Evolutionary conservation across 768 basidiomycete genomes (phyloP).

Genomic region (Myochromella boudieri): DNA sequence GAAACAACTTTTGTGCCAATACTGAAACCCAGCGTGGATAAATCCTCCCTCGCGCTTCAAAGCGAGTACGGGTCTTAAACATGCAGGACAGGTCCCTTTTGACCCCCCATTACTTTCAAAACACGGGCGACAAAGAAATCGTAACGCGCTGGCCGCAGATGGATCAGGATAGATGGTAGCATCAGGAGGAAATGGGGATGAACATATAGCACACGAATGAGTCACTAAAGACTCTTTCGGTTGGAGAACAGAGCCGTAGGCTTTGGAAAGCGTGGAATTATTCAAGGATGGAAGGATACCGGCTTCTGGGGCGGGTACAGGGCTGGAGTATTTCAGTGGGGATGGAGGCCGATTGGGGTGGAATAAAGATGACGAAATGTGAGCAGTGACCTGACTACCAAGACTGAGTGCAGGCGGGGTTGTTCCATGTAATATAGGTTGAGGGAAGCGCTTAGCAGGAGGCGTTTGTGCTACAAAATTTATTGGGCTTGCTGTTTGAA

Average conservation of each 20-base stretch:
- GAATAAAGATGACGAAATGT: conserved; percentile 55
- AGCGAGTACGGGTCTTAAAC: conserved; percentile 68
- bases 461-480: conserved; percentile 21
- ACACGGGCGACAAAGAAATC: conserved; percentile 75
- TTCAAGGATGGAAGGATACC: conserved; percentile 60
- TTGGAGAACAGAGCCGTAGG: conserved; percentile 82
- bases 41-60: conserved; percentile 79
- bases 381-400: conserved; percentile 50
- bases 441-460: conserved; percentile 49
- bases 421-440: conserved; percentile 35
- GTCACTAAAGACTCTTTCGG: conserved; percentile 71
- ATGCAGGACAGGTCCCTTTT: conserved; percentile 69
- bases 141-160: conserved; percentile 33
- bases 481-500: conserved; percentile 18
- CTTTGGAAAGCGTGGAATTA: conserved; percentile 70
- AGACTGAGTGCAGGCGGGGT: conserved; percentile 33
- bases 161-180: conserved; percentile 86
- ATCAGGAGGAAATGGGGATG: conserved; percentile 69
- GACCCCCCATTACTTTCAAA: conserved; percentile 74
- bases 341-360: conserved; percentile 47
- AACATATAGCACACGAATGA: conserved; percentile 69
- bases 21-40: conserved; percentile 64
- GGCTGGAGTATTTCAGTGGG: conserved; percentile 54
- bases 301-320: conserved; percentile 51
- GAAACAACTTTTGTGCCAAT: conserved; percentile 86